A percentile compares a stretch with the other conserved stretches of the same genome.
These are phyloP conservation scores for Diospyros lotus DNA, from an alignment of 148 eudicot genomes.

Conservation along the genomic window DNA sequence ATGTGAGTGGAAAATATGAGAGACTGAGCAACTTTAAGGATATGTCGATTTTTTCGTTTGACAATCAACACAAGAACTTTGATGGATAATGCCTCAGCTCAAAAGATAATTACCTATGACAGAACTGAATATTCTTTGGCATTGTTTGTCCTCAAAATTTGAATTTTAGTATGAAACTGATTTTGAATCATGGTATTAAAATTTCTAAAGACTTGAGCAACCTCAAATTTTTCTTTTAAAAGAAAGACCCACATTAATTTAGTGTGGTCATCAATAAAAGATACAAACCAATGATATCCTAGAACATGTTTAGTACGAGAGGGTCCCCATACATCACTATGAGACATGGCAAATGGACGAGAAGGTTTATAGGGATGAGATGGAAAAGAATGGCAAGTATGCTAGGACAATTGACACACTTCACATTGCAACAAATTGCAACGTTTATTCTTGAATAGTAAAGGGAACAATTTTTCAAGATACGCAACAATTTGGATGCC, in stretches of 20 bases:
- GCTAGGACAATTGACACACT: neutral
- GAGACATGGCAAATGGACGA: neutral
- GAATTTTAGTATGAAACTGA: neutral
- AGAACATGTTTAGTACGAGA: neutral
- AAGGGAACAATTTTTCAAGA: neutral
- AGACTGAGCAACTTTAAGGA: neutral
- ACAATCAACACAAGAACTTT: neutral
- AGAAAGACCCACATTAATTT: neutral
- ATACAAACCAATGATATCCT: neutral
- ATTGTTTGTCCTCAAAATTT: neutral
- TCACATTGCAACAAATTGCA: neutral
- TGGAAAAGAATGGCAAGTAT: neutral
- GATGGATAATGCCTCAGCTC: neutral
- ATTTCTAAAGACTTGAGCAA: neutral
- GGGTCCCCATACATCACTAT: constrained; percentile 10
- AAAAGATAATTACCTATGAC: neutral
- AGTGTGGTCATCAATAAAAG: constrained; percentile 7
- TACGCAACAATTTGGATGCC: neutral
- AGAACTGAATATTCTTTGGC: neutral
- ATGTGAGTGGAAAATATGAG: neutral
- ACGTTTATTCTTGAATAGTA: neutral
- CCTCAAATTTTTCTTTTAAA: neutral
- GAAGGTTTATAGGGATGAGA: neutral
- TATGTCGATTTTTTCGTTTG: neutral
- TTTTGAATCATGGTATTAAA: neutral